phyloP scores from a whole-genome alignment of 306 rosid species.

The Dryas octopetala region DNA sequence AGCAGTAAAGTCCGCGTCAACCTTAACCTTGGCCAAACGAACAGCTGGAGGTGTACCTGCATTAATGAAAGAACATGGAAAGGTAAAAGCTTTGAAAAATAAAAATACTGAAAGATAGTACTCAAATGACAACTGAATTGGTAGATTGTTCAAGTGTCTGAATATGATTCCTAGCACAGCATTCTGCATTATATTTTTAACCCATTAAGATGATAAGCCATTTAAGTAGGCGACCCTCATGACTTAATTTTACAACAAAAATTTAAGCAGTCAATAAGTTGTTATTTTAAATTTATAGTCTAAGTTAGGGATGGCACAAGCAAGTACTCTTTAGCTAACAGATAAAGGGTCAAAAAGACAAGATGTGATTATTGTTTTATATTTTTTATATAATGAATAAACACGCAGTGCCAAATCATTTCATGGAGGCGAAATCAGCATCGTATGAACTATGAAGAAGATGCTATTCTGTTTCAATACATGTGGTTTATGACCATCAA shows the following conservation, averaged over 20 bases:
- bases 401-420: neutral
- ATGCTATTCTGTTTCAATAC: neutral
- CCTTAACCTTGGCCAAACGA: conserved; percentile 76
- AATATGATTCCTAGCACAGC: no score
- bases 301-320: neutral
- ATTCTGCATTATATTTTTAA: no score
- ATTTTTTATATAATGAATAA: neutral
- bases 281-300: neutral
- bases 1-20: conserved; percentile 62
- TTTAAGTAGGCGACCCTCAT: neutral
- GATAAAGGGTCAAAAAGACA: neutral
- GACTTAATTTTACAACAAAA: neutral
- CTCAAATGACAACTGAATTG: no score
- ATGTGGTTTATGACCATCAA: neutral
- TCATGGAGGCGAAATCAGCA: neutral
- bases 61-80: conserved; percentile 12
- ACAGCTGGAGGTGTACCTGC: conserved; percentile 45
- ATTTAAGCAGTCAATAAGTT: neutral
- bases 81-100: no score
- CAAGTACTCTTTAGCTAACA: neutral
- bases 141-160: no score
- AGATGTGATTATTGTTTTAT: neutral
- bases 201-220: no score
- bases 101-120: no score
- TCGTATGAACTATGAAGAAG: neutral